Evolutionary conservation across 73 alveolate genomes (phyloP).

Genomic region (Stentor roeselii): DNA sequence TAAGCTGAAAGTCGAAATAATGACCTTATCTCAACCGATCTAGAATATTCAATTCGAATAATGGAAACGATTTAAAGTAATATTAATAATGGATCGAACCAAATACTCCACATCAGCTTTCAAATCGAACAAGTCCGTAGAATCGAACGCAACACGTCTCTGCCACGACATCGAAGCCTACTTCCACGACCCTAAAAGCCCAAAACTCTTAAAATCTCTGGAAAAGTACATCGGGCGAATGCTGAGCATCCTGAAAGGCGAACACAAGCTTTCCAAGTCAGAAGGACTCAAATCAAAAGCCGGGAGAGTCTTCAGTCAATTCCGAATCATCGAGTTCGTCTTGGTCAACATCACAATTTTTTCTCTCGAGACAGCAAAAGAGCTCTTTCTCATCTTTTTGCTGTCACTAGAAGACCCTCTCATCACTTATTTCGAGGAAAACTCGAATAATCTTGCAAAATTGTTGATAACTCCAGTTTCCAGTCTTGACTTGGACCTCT

Average conservation of each 20-base stretch:
- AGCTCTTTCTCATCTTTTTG: neutral
- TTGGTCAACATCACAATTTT: neutral
- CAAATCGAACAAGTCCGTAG: neutral
- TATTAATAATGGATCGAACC: conserved; percentile 18
- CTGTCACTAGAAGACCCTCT: neutral
- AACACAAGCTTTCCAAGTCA: neutral
- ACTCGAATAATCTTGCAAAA: neutral
- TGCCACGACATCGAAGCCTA: neutral
- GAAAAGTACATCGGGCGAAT: neutral
- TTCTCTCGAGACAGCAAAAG: neutral
- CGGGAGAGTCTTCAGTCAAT: neutral
- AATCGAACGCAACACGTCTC: neutral
- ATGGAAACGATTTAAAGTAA: too few relatives aligned
- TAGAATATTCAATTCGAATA: too few relatives aligned
- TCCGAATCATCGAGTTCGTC: neutral
- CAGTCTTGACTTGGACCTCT: neutral
- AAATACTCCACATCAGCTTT: neutral
- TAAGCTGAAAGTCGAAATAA: too few relatives aligned
- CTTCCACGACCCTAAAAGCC: neutral
- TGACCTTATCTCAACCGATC: too few relatives aligned
- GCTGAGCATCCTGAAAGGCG: neutral
- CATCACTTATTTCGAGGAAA: neutral
- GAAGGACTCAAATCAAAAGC: neutral
- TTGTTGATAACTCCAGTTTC: neutral
- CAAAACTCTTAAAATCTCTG: neutral